A percentile compares a stretch with the other conserved stretches of the same genome.
Evolutionary conservation across 805 yeast species (phyloP).

Genomic region (Metschnikowia henanensis): DNA sequence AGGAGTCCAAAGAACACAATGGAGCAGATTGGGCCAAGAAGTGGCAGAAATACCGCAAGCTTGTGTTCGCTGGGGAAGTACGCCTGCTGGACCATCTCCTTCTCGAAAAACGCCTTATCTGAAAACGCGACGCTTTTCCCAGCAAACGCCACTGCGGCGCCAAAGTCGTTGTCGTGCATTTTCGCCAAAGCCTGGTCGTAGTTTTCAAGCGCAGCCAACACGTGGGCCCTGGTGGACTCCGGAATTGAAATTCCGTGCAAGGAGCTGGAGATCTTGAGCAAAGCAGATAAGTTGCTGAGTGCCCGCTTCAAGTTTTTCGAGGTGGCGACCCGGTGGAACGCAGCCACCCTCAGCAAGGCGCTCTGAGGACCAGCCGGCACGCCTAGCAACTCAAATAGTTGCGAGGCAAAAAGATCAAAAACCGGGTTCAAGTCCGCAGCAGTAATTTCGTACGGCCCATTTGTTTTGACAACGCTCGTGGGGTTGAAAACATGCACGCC

Average conservation of each 20-base stretch:
- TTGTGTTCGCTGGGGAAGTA: slow-evolving; percentile 96
- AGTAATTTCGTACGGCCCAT: slow-evolving; percentile 27
- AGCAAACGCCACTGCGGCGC: slow-evolving; percentile 33
- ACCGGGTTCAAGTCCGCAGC: slow-evolving; percentile 52
- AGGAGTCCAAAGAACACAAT: slow-evolving; percentile 56
- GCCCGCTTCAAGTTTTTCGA: slow-evolving; percentile 60
- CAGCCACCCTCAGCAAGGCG: slow-evolving; percentile 63
- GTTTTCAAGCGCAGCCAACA: slow-evolving; percentile 47
- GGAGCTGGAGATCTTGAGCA: slow-evolving; percentile 64
- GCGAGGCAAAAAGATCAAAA: slow-evolving; percentile 71
- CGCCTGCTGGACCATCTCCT: slow-evolving; percentile 92
- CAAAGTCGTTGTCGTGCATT: slow-evolving; percentile 30
- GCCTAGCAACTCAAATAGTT: slow-evolving; percentile 72
- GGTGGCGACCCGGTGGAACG: slow-evolving; percentile 58
- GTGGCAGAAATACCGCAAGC: slow-evolving; percentile 88
- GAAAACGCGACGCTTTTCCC: slow-evolving; percentile 62
- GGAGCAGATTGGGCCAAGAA: slow-evolving; percentile 80
- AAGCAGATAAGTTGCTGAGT: slow-evolving; percentile 68
- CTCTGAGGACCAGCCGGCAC: slow-evolving; percentile 58
- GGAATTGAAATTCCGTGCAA: slow-evolving; percentile 86
- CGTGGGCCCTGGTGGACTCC: slow-evolving; percentile 59
- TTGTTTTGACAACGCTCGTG: slow-evolving; percentile 22
- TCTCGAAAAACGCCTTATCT: slow-evolving; percentile 83
- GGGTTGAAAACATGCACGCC: slow-evolving; percentile 61
- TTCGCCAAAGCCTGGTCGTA: slow-evolving; percentile 37